Evolutionary conservation across 2,329 filamentous ascomycete species (phyloP), one percentile per base, ranked within the genome.

Genomic region (Aspergillus sp.): DNA sequence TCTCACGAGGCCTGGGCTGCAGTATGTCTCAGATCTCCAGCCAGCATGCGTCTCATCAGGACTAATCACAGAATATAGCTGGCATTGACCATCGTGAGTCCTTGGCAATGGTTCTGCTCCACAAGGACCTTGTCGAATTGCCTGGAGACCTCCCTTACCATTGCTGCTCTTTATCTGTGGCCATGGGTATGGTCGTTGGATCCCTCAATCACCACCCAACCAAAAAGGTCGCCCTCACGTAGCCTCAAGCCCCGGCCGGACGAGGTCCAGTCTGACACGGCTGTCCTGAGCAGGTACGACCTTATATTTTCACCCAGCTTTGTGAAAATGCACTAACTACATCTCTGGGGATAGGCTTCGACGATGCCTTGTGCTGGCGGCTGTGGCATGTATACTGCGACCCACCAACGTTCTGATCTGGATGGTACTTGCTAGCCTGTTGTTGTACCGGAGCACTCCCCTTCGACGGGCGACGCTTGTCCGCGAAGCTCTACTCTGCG

Each of bases 91-190:
- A 75, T 90, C 47, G 80, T 88, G 69, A 96, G 88, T 75, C 91
- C 95, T 6, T 99, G 95, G 92, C 92, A 97, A 75, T 98, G 91
- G 91, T 98, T 95, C 77, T 95, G 90, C 77, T 95, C 92, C 1
- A 94, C 92, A 0, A 86, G 95, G 50, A 96, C 95, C 0, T 89
- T 99, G 71, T 97, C 94, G 57, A 99, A 99, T 78, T 95, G 89
- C 55, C 81, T 98, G 4, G 95, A 99, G 80, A 92, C 90, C n/a
- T 90, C 90, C 0, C 79, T 99, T 67, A 97, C 94, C 4, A 82
- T 90, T 61, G 82, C 87, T 69, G 94, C 92, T 1, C 80, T 98
- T 49, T 87, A 87, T 72, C 86, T 88, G 68, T 98, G 92, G 90
- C 94, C 95, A 11, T 98, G 95, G 93, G 81, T 86, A 59, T 83